These are phyloP conservation scores for Suillus weaverae DNA, from an alignment of 768 basidiomycete species.

Conservation along the genomic window DNA sequence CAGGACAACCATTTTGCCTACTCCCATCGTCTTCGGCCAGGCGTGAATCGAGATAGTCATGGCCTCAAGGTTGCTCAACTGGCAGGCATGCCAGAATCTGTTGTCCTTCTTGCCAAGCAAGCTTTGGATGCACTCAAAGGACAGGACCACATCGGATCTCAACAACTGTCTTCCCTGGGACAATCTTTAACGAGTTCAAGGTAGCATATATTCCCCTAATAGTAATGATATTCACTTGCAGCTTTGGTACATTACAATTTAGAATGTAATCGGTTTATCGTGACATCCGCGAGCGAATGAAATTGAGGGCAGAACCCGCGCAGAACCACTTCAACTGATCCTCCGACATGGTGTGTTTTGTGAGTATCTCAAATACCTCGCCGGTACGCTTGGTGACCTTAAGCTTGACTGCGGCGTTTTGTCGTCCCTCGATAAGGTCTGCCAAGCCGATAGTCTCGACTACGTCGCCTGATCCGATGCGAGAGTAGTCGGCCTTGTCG, in stretches of 20 bases:
- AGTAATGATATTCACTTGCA: neutral
- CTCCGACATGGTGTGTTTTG: conserved; percentile 85
- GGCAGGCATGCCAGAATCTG: conserved; percentile 75
- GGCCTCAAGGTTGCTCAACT: conserved; percentile 87
- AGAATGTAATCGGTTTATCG: conserved; percentile 9
- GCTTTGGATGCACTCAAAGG: conserved; percentile 45
- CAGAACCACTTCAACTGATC: conserved; percentile 92
- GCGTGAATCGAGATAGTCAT: conserved; percentile 89
- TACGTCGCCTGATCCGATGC: conserved; percentile 79
- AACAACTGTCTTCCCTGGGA: conserved; percentile 35
- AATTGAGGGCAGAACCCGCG: conserved; percentile 87
- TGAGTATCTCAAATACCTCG: conserved; percentile 62
- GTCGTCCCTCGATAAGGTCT: conserved; percentile 51
- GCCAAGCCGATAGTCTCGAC: conserved; percentile 84
- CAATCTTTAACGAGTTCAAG: conserved; percentile 21
- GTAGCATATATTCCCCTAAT: neutral
- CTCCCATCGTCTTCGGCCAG: conserved; percentile 75
- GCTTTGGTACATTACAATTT: neutral
- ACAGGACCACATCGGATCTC: conserved; percentile 23
- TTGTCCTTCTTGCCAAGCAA: conserved; percentile 58
- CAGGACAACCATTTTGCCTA: conserved; percentile 83
- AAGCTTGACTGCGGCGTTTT: conserved; percentile 47
- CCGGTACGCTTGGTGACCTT: conserved; percentile 69
- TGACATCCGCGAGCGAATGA: conserved; percentile 66
- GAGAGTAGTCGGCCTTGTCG: conserved; percentile 81